phyloP scores from a whole-genome alignment of 176 grass and related monocot species.

The Otatea glauca region DNA sequence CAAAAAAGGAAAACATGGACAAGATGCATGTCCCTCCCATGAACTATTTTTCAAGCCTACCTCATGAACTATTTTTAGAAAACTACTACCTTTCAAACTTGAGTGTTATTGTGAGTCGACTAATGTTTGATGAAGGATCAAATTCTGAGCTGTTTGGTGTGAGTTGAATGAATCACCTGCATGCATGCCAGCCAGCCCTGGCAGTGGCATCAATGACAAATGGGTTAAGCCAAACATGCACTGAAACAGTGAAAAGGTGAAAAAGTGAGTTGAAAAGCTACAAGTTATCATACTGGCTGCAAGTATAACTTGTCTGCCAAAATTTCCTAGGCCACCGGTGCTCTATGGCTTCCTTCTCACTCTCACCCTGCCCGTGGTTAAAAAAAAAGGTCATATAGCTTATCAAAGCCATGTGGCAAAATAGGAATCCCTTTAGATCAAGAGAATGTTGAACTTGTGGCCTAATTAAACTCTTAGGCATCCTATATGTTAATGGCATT shows the following conservation, averaged over 20 bases:
- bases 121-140: neutral
- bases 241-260: conserved; percentile 30
- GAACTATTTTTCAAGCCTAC: neutral
- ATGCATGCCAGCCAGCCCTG: conserved; percentile 7
- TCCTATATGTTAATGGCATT: neutral
- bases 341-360: neutral
- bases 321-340: conserved; percentile 17
- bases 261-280: conserved; percentile 15
- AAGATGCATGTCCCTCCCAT: neutral
- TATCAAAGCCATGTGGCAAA: neutral
- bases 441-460: neutral
- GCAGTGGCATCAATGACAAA: conserved; percentile 10
- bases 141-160: neutral
- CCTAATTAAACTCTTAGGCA: neutral
- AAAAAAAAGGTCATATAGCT: neutral
- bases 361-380: neutral
- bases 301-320: neutral
- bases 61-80: neutral
- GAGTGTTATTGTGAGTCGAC: neutral
- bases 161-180: conserved; percentile 16
- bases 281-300: neutral
- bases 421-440: neutral
- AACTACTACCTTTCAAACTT: neutral
- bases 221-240: conserved; percentile 21
- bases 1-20: neutral